phyloP scores from a whole-genome alignment of 495 filamentous ascomycete genomes.

The Penicillium desertorum region DNA sequence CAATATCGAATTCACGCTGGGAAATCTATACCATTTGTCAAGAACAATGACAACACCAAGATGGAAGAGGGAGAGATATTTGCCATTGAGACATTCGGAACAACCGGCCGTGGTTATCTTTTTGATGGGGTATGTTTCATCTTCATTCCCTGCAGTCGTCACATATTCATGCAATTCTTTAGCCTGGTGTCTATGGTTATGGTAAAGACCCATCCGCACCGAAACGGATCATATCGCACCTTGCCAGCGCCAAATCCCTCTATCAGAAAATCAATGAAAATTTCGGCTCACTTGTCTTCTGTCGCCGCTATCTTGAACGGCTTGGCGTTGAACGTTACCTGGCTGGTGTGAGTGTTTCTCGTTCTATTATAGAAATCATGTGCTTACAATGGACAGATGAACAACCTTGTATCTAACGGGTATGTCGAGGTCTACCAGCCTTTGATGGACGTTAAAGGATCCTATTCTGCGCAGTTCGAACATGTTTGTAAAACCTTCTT shows the following conservation, averaged over 20 bases:
- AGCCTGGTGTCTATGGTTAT: constrained; percentile 48
- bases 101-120: constrained; percentile 53
- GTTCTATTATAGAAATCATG: background rate
- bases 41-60: constrained; percentile 56
- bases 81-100: constrained; percentile 66
- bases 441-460: constrained; percentile 54
- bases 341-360: constrained; percentile 48
- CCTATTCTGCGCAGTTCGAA: constrained; percentile 62
- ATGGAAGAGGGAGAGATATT: constrained; percentile 69
- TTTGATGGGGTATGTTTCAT: constrained; percentile 42
- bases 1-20: constrained; percentile 61
- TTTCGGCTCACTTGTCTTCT: constrained; percentile 63
- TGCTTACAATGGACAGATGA: constrained; percentile 39
- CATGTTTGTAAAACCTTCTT: constrained; percentile 44
- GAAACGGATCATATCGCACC: constrained; percentile 45
- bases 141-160: background rate
- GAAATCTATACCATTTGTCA: constrained; percentile 62
- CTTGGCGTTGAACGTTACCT: constrained; percentile 61
- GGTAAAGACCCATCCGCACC: constrained; percentile 54
- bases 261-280: constrained; percentile 62
- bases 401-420: constrained; percentile 51
- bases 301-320: constrained; percentile 62
- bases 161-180: constrained; percentile 15
- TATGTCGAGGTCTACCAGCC: constrained; percentile 56
- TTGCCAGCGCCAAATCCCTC: constrained; percentile 58